phyloP scores from a whole-genome alignment of 805 yeast species.

The Metschnikowia noctiluminum region DNA sequence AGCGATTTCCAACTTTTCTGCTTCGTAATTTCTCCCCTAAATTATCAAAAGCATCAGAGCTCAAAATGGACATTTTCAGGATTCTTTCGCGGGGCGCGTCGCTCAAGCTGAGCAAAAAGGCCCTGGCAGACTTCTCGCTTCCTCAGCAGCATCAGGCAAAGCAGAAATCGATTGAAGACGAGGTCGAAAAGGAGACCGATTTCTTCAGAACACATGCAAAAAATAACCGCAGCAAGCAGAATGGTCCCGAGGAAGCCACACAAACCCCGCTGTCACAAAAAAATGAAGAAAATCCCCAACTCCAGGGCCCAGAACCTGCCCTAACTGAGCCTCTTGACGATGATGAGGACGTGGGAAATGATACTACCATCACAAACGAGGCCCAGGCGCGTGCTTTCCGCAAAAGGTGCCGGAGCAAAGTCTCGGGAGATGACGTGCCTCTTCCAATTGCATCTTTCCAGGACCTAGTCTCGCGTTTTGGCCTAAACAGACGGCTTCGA shows the following conservation, averaged over 20 bases:
- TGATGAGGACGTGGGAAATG: slow-evolving; percentile 28
- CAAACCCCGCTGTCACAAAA: not conserved
- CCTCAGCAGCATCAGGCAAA: slow-evolving; percentile 22
- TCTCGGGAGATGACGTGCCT: slow-evolving; percentile 84
- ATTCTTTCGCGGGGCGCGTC: slow-evolving; percentile 84
- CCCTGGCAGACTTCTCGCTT: slow-evolving; percentile 40
- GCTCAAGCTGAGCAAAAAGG: slow-evolving; percentile 54
- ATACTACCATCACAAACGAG: slow-evolving; percentile 43
- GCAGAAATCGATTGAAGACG: slow-evolving; percentile 39
- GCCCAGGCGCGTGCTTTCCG: slow-evolving; percentile 64
- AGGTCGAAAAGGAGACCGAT: slow-evolving; percentile 72
- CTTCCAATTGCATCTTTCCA: slow-evolving; percentile 86
- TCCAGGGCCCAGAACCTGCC: slow-evolving; percentile 6
- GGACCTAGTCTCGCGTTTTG: slow-evolving; percentile 68
- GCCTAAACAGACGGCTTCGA: slow-evolving; percentile 55
- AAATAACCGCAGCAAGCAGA: not conserved
- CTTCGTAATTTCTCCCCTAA: not conserved
- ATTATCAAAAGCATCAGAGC: not conserved
- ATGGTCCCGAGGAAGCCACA: slow-evolving; percentile 18
- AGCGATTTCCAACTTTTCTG: not conserved
- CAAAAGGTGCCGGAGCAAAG: slow-evolving; percentile 59
- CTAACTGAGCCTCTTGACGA: slow-evolving; percentile 8
- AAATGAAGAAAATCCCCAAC: not conserved
- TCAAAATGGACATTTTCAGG: slow-evolving; percentile 80
- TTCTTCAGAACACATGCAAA: slow-evolving; percentile 53